Base-by-base conservation (phyloP, 352 stramenopile genomes). In the Phytophthora pseudosyringae region DNA sequence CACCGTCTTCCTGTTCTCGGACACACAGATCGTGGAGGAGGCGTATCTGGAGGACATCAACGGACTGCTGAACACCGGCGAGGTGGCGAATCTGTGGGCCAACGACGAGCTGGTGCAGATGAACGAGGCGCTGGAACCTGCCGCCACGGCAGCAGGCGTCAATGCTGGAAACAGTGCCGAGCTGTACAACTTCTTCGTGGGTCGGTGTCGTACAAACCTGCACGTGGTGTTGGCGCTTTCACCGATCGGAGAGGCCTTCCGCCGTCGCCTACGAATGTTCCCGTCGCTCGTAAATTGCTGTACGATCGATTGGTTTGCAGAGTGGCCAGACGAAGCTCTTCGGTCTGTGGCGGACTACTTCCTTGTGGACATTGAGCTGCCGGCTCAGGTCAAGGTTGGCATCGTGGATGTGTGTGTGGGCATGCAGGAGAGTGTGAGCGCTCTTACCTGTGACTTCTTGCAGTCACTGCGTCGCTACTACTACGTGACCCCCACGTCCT, bases 251-350 rank as follows among this genome's bases (percentile, higher is more conserved):
- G 92, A 98, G 29, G 91, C 94, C 0, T 99, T 99, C 66, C 88
- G 95, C 2, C 84, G 91, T 8, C 86, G 95, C 5, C 75, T 98
- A 45, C 88, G 95, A 7, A 99, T 98, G 94, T 99, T 99, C 61
- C 96, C 96, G 21, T 97, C 95, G 21, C 82, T 98, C 2, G 94
- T 99, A 4, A 98, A 98, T 67, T 99, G 95, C 70, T 98, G 94
- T 64, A 98, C 95, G 36, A 98, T 99, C 59, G 95, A 99, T 51
- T 99, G 95, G 95, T 99, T 99, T 71, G 91, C 92, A 0, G 94
- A 98, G 53, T 99, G 96, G 96, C 96, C 96, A 0, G 81, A 97
- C 44, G 94, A 99, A 72, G 96, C 96, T 13, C 74, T 99, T 44
- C 84, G 88, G 12, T 97, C 87, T 3, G 96, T 99, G 6, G 96